These are phyloP conservation scores for Nannochloropsis salina DNA, from an alignment of 108 stramenopile genomes.

Conservation along the genomic window DNA sequence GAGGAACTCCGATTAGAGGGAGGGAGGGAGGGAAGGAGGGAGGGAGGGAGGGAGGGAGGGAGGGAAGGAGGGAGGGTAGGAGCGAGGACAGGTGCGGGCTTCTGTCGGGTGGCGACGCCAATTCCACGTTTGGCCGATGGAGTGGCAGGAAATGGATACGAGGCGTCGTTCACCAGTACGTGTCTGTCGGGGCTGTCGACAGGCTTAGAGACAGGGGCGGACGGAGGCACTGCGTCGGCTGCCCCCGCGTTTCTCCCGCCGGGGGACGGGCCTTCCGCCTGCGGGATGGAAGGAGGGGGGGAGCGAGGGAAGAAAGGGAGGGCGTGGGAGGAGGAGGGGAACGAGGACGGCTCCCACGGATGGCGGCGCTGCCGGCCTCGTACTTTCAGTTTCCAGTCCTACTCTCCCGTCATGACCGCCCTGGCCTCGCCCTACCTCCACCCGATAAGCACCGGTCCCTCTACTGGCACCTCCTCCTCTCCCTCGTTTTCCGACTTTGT, in stretches of 20 bases:
- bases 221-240: no score
- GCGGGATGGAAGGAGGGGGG: not conserved
- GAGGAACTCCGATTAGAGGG: not conserved
- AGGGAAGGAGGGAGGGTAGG: not conserved
- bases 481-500: not conserved
- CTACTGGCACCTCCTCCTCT: not conserved
- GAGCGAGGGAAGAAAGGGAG: slow-evolving; percentile 7
- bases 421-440: not conserved
- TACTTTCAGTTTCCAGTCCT: not conserved
- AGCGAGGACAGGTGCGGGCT: no score
- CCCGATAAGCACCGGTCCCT: not conserved
- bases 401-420: not conserved
- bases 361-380: not conserved
- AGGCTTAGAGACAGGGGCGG: no score
- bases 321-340: not conserved
- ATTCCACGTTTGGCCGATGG: not conserved
- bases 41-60: not conserved
- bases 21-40: not conserved
- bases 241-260: no score
- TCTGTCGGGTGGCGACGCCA: not conserved
- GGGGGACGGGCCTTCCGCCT: no score
- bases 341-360: not conserved
- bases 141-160: not conserved
- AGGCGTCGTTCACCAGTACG: no score
- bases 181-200: no score